Base-by-base conservation (phyloP, 495 filamentous ascomycete species). In the Hypoxylon trugodes region DNA sequence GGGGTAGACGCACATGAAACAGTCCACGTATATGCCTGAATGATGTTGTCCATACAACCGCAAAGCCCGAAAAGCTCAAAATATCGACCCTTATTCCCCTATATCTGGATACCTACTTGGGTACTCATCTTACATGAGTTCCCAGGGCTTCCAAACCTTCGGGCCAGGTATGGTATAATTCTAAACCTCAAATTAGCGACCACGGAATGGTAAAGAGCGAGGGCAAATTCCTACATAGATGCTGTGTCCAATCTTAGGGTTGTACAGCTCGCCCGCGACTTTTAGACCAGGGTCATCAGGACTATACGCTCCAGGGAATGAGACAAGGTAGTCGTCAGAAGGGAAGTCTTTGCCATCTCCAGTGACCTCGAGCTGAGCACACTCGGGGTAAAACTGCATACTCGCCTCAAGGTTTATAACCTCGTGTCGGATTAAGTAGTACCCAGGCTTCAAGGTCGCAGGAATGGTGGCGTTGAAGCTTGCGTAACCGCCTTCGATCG, bases 371-470 rank as follows among this genome's bases (percentile, higher is more conserved):
- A 81, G 43, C 61, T 81, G 76, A 3, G 78, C 79, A 52, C 77
- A 81, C 59, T 80, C 72, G 45, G 76, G 65, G 49, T 77, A 80
- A 62, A 78, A 69, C 54, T 75, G 69, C 10, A 72, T 52, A 21
- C 66, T 70, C 13, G 66, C 55, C 46, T 74, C 60, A 1, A 76
- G 69, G 15, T 69, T 62, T 16, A 76, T 68, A 37, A 76, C 69
- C 61, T 78, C 75, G 60, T 80, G 75, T n/a, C 76, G 68, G 30
- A 80, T 69, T 18, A 80, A 56, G 59, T 79, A 80, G 48, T 71
- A 70, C 40, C 77, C 76, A 0, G 66, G 49, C n/a, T 66, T 73
- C n/a, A 79, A 59, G 38, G 58, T 66, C 45, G 37, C 51, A 7
- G 75, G 77, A 16, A 79, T 68, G 32, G 48, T 38, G 5, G 38